Percentiles rank a stretch among this genome's conserved stretches.
phyloP scores from a whole-genome alignment of 129 eudicot species.

The Daucus carota region DNA sequence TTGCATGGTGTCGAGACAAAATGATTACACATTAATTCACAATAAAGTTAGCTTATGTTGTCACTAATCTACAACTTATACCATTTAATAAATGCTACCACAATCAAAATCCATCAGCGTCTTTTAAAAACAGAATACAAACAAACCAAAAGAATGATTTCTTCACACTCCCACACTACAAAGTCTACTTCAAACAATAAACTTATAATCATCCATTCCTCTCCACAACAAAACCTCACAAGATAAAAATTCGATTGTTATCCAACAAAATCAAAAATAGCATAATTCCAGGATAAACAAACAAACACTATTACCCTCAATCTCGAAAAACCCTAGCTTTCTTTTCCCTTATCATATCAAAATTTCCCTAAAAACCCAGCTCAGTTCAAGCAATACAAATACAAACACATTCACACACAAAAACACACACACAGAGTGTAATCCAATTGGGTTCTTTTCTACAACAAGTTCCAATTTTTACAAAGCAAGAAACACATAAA shows the following conservation, averaged over 20 bases:
- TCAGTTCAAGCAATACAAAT: neutral
- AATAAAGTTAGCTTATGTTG: neutral
- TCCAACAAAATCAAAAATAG: neutral
- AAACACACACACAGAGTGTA: neutral
- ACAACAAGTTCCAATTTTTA: neutral
- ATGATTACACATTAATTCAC: neutral
- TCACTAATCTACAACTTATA: neutral
- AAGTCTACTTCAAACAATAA: neutral
- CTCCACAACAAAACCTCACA: too few relatives aligned
- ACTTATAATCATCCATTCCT: neutral
- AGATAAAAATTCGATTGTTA: too few relatives aligned
- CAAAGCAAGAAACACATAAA: neutral
- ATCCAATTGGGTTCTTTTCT: neutral
- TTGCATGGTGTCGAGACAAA: neutral
- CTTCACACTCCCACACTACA: too few relatives aligned
- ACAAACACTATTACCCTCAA: too few relatives aligned
- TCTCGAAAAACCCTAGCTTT: neutral
- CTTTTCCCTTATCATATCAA: neutral
- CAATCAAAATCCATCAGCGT: too few relatives aligned
- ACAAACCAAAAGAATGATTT: too few relatives aligned
- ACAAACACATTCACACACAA: neutral
- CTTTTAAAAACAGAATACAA: too few relatives aligned
- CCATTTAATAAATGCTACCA: neutral
- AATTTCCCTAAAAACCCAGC: neutral
- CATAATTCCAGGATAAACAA: neutral